Percentiles rank a stretch among this genome's conserved stretches.
Evolutionary conservation across 2,329 filamentous ascomycete species (phyloP).

Genomic region (Purpureocillium takamizusanense): DNA sequence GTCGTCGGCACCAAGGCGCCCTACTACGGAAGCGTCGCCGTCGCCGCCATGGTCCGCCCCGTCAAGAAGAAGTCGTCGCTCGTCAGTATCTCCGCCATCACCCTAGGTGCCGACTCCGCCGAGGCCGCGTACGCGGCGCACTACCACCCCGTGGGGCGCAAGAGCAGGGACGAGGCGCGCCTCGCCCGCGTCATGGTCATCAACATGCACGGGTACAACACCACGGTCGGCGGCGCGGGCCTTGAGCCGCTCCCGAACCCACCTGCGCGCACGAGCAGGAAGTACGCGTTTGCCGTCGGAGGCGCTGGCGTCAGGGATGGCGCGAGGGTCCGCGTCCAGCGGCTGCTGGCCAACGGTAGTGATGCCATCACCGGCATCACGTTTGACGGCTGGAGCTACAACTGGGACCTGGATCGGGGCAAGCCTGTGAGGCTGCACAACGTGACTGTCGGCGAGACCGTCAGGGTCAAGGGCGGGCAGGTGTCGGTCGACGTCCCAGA

Average conservation of each 20-base stretch:
- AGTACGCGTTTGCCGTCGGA: constrained; percentile 30
- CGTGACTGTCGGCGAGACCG: constrained; percentile 41
- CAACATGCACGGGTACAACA: constrained; percentile 53
- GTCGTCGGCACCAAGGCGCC: constrained; percentile 50
- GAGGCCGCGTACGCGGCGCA: constrained; percentile 43
- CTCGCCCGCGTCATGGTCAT: constrained; percentile 43
- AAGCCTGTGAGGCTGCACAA: constrained; percentile 44
- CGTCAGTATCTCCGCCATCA: constrained; percentile 39
- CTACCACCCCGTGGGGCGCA: constrained; percentile 30
- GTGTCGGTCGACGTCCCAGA: constrained; percentile 30
- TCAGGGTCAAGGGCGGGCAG: constrained; percentile 24
- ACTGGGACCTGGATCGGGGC: constrained; percentile 47
- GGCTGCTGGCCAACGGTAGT: constrained; percentile 51
- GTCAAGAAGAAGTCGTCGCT: constrained; percentile 2
- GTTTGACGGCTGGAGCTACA: constrained; percentile 53
- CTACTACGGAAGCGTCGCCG: constrained; percentile 54
- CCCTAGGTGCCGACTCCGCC: constrained; percentile 21
- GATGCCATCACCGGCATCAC: constrained; percentile 54
- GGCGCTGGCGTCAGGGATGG: constrained; percentile 16
- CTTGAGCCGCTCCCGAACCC: constrained; percentile 13
- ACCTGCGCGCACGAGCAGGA: constrained; percentile 17
- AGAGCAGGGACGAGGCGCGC: constrained; percentile 8
- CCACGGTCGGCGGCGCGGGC: constrained; percentile 33
- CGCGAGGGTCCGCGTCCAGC: constrained; percentile 27
- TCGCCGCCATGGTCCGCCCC: constrained; percentile 33